A percentile compares a stretch with the other conserved stretches of the same genome.
Evolutionary conservation across 345 rosid genomes (phyloP).

Genomic region (Euclidium syriacum): DNA sequence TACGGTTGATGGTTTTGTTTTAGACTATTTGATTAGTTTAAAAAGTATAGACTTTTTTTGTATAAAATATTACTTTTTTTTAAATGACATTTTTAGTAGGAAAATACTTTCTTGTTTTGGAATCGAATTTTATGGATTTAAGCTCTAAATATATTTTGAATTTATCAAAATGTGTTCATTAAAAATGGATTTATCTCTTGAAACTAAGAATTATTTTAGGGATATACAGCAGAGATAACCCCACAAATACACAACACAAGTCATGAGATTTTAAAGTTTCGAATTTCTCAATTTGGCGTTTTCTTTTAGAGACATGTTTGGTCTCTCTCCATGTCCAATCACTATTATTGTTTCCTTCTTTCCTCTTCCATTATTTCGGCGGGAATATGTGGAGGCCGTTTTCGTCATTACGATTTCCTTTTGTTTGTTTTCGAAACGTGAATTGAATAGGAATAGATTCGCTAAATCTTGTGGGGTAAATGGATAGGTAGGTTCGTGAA

Average conservation of each 20-base stretch:
- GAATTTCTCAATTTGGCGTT: background rate
- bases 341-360: background rate
- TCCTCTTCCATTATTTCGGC: constrained; percentile 7
- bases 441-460: constrained; percentile 18
- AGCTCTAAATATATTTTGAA: too few relatives aligned
- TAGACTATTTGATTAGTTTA: too few relatives aligned
- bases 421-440: constrained; percentile 21
- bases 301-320: background rate
- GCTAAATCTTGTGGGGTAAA: constrained; percentile 15
- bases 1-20: too few relatives aligned
- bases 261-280: background rate
- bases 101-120: too few relatives aligned
- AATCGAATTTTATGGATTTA: too few relatives aligned
- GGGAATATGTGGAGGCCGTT: background rate
- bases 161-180: too few relatives aligned
- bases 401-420: background rate
- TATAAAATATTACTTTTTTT: too few relatives aligned
- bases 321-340: constrained; percentile 10
- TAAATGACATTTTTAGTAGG: too few relatives aligned
- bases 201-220: too few relatives aligned
- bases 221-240: background rate
- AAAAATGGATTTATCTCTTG: too few relatives aligned
- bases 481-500: constrained; percentile 13
- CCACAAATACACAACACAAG: background rate
- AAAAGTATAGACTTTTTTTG: too few relatives aligned